phyloP scores from a whole-genome alignment of 169 alveolate genomes.

The Eimeria tenella region DNA sequence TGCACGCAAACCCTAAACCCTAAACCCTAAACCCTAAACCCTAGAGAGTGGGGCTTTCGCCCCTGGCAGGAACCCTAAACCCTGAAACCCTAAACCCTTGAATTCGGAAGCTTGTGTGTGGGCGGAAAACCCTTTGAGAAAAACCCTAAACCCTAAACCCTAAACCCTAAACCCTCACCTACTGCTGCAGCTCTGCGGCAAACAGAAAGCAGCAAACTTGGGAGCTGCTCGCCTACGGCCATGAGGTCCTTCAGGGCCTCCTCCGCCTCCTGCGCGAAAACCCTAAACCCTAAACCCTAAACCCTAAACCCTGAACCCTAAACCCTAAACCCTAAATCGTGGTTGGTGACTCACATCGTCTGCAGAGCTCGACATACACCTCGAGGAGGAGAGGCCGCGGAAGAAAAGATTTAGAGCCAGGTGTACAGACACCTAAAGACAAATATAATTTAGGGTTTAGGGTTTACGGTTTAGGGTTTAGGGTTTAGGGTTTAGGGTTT shows the following conservation, averaged over 20 bases:
- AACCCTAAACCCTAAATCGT: constrained; percentile 25
- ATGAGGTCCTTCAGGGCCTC: background rate
- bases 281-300: constrained; percentile 8
- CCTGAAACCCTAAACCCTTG: background rate
- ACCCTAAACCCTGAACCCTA: background rate
- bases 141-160: background rate
- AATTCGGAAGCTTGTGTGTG: background rate
- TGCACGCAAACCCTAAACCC: background rate
- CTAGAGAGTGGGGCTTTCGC: background rate
- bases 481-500: constrained; percentile 54
- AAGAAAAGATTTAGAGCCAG: background rate
- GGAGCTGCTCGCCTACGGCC: too few relatives aligned
- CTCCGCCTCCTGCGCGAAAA: background rate
- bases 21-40: background rate
- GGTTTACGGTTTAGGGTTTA: background rate
- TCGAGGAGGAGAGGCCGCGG: background rate
- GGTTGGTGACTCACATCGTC: background rate
- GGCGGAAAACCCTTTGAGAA: background rate
- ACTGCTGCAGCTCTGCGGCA: constrained; percentile 2
- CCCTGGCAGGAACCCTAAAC: background rate
- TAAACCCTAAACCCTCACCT: background rate
- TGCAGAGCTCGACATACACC: background rate
- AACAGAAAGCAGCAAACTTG: too few relatives aligned
- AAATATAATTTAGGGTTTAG: constrained; percentile 83
- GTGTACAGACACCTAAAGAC: background rate